Percentiles rank a stretch among this genome's conserved stretches.
Conservation (phyloP, 2,329 filamentous ascomycete species). For the Davidsoniella neocaledoniae region DNA sequence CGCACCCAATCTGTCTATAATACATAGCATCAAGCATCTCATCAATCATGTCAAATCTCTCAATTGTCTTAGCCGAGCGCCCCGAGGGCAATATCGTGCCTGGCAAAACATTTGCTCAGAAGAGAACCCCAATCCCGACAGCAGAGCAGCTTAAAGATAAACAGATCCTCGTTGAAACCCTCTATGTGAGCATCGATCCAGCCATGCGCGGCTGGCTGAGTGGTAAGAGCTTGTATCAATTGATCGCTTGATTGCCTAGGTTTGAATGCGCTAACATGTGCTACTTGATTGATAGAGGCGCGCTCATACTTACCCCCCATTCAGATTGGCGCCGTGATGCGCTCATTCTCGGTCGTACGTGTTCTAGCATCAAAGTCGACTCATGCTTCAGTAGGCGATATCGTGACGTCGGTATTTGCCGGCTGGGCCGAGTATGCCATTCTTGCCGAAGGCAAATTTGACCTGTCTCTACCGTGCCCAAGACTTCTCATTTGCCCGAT, state of each 20-base stretch:
- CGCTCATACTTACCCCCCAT: slow-evolving; percentile 52
- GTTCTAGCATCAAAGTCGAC: slow-evolving; percentile 43
- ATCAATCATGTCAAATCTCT: slow-evolving; percentile 21
- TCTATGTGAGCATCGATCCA: slow-evolving; percentile 56
- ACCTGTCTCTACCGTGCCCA: slow-evolving; percentile 25
- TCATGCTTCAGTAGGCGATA: slow-evolving; percentile 37
- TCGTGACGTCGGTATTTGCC: slow-evolving; percentile 31
- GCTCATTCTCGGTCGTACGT: slow-evolving; percentile 41
- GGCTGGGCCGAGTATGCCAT: slow-evolving; percentile 56
- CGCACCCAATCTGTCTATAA: no score
- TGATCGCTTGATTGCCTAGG: neutral
- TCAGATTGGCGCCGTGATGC: slow-evolving; percentile 51
- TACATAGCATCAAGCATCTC: neutral
- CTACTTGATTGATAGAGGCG: slow-evolving; percentile 19
- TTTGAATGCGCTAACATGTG: neutral
- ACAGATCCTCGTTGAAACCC: slow-evolving; percentile 40
- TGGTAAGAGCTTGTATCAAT: slow-evolving; percentile 22
- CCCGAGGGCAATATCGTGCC: slow-evolving; percentile 44
- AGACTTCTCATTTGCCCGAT: slow-evolving; percentile 33
- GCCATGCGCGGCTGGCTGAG: slow-evolving; percentile 63
- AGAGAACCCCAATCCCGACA: slow-evolving; percentile 28
- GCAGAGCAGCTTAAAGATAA: slow-evolving; percentile 42
- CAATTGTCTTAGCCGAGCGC: slow-evolving; percentile 45
- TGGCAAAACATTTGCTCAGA: slow-evolving; percentile 27
- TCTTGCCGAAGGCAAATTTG: slow-evolving; percentile 32